Base-by-base conservation (phyloP, 2,329 filamentous ascomycete genomes). In the Aspergillus niger region DNA sequence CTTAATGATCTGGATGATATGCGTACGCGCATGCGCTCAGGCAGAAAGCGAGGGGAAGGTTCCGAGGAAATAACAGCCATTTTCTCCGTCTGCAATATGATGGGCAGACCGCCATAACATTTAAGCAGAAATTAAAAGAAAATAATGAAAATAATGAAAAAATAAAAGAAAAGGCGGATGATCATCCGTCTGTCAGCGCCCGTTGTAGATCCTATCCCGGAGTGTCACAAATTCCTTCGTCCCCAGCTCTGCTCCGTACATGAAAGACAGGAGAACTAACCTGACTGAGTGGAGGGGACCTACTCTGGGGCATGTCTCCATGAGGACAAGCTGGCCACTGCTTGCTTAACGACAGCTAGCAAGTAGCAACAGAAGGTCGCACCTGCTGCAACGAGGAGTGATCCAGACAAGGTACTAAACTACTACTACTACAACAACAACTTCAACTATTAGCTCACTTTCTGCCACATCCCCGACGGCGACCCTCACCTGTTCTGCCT, bases 21-120 rank as follows among this genome's bases (percentile, higher is more conserved):
- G 41, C 41, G 41, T 44, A 22, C 47, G 47, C 30, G 47, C 26
- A 50, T 50, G 47, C 26, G 47, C 47, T 50, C 47, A 50, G 47
- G 47, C 47, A 28, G 22, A 30, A 20, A 50, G 28, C 26, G 47
- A 50, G 47, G 26, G 47, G 28, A 50, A 50, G 53, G 39, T 32
- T 58, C 55, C 61, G 61, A 50, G 58, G 58, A 61, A 56, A 58
- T 53, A 57, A 28, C 32, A 53, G 17, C 55, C 58, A 36, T 60
- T 44, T 38, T 57, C 58, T 61, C 55, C 53, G 41, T 36, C 39
- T 26, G 24, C 41, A 22, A 47, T 38, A 22, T 24, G 39, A 55
- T 53, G 39, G 48, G 55, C 51, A 55, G 51, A 47, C 24, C 11
- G 47, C 30, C 24, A 22, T 11, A 26, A 6, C 17, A 5, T 36